A percentile compares a stretch with the other conserved stretches of the same genome.
Conservation (phyloP, 371 early-diverging fungal species). For the Apophysomyces elegans region DNA sequence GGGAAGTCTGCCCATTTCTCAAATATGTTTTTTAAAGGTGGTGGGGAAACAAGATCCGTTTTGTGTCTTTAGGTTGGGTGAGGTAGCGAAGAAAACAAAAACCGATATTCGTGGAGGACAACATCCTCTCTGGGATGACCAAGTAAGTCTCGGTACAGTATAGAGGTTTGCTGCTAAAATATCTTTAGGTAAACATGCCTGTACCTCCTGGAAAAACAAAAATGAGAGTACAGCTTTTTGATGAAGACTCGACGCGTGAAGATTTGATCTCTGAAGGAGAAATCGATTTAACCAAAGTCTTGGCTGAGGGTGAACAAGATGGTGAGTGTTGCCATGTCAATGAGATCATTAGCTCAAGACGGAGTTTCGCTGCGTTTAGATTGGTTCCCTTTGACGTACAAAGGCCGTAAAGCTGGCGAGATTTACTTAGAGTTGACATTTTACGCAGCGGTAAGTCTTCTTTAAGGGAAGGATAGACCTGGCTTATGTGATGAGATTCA, state of each 20-base stretch:
- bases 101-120: constrained; percentile 55
- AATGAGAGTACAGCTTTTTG: constrained; percentile 47
- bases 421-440: constrained; percentile 64
- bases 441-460: constrained; percentile 54
- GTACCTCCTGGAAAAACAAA: constrained; percentile 47
- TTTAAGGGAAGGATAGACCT: neutral
- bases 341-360: neutral
- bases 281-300: constrained; percentile 63
- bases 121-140: constrained; percentile 57
- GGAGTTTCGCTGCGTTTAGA: constrained; percentile 32
- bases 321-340: constrained; percentile 38
- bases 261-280: constrained; percentile 70
- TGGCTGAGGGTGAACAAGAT: constrained; percentile 70
- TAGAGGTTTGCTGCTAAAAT: neutral
- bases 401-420: constrained; percentile 56
- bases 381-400: constrained; percentile 59
- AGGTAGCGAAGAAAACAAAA: constrained; percentile 40
- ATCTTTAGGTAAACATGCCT: constrained; percentile 42
- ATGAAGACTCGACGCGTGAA: constrained; percentile 54
- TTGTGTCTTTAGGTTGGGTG: constrained; percentile 47
- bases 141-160: constrained; percentile 33
- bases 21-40: constrained; percentile 26
- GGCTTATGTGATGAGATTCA: constrained; percentile 19
- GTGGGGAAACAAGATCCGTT: constrained; percentile 58
- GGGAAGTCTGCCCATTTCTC: neutral